These are phyloP conservation scores for Mycena leptocephala DNA, from an alignment of 768 basidiomycete genomes.

Conservation along the genomic window DNA sequence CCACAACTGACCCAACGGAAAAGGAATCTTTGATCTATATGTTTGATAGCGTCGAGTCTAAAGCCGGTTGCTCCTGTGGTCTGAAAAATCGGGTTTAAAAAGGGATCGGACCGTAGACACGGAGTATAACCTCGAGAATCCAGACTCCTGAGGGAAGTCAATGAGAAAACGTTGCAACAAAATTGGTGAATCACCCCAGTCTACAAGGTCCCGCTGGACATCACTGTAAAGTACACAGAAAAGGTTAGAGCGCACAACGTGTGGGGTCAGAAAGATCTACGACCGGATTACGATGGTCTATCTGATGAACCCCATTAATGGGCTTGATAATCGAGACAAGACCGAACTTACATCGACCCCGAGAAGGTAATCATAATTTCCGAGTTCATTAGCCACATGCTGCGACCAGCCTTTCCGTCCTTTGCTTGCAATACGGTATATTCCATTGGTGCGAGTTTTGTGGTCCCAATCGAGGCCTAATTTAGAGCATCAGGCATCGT, in stretches of 20 bases:
- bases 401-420: constrained; percentile 87
- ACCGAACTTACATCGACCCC: constrained; percentile 73
- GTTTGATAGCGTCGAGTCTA: constrained; percentile 93
- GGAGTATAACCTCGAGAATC: constrained; percentile 19
- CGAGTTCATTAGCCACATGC: constrained; percentile 83
- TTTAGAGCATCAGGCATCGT: constrained; percentile 38
- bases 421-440: constrained; percentile 81
- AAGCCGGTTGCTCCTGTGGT: constrained; percentile 83
- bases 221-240: constrained; percentile 48
- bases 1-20: constrained; percentile 73
- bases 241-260: background rate
- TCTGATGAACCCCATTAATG: constrained; percentile 58
- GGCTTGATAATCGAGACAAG: background rate
- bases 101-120: constrained; percentile 5
- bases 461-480: constrained; percentile 90
- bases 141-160: background rate
- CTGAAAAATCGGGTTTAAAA: constrained; percentile 52
- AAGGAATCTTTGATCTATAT: constrained; percentile 84
- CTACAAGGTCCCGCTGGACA: constrained; percentile 80
- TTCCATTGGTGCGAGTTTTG: constrained; percentile 69
- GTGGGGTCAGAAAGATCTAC: background rate
- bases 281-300: constrained; percentile 85
- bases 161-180: constrained; percentile 54
- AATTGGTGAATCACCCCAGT: constrained; percentile 86
- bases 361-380: constrained; percentile 90